Evolutionary conservation across 2,329 filamentous ascomycete genomes (phyloP).

Genomic region (Monilinia laxa): DNA sequence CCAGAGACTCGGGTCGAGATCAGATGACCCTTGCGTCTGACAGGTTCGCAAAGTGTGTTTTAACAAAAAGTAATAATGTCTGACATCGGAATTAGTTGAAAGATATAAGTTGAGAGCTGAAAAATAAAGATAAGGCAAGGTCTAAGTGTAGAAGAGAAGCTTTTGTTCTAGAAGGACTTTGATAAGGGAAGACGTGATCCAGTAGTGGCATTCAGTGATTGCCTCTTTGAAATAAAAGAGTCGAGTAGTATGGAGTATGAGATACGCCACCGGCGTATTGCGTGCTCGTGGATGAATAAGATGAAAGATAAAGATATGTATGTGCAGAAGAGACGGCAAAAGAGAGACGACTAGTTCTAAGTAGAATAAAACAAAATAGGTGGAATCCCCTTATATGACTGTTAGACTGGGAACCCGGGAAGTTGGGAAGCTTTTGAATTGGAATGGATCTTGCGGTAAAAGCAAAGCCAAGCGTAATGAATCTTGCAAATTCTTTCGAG

Average conservation of each 20-base stretch:
- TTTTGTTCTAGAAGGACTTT: conserved; percentile 20
- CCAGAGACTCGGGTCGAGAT: not conserved
- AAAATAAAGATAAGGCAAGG: not conserved
- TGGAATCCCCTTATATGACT: conserved; percentile 7
- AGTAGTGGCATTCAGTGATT: conserved; percentile 13
- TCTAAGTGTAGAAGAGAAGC: not conserved
- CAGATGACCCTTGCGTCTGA: conserved; percentile 12
- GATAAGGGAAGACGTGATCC: conserved; percentile 21
- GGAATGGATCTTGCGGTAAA: not conserved
- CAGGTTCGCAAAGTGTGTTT: not conserved
- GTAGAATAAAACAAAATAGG: not conserved
- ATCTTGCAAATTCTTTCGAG: conserved; percentile 13
- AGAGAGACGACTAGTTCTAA: not conserved
- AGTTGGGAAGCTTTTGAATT: conserved; percentile 9
- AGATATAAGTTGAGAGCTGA: not conserved
- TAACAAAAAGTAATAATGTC: conserved; percentile 9
- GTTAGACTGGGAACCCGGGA: not conserved
- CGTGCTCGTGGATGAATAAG: conserved; percentile 24
- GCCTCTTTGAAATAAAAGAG: conserved; percentile 8
- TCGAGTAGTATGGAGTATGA: not conserved
- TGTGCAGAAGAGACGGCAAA: not conserved
- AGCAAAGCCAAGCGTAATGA: not conserved
- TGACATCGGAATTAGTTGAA: conserved; percentile 10
- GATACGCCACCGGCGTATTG: conserved; percentile 23
- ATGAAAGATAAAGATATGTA: conserved; percentile 8